Base-by-base conservation (phyloP, 2,329 filamentous ascomycete genomes). In the Emmonsia crescens region DNA sequence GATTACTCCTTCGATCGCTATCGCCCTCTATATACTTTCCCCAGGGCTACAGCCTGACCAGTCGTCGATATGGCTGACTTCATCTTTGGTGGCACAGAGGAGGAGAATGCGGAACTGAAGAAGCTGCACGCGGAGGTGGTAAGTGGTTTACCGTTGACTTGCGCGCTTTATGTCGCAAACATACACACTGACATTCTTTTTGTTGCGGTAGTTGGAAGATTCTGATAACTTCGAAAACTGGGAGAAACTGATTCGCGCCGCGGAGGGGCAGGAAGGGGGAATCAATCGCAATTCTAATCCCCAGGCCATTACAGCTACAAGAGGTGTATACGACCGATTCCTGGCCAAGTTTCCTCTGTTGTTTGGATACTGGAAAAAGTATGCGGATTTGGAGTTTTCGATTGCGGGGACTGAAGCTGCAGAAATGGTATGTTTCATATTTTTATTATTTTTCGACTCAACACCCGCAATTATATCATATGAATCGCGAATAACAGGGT, bases 291-390 rank as follows among this genome's bases (percentile, higher is more conserved):
- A 99, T 77, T 97, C 94, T 49, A 96, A 89, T 73, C 92, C 94
- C 0, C 89, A 95, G 71, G 90, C 94, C 33, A 91, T 99, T 68
- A 87, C 91, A 24, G 87, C 91, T 12, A 88, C 91, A 61, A 88
- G 94, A 75, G 86, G 89, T 74, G 85, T 89, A 65, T 97, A 96
- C 79, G 92, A 99, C 74, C 85, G 89, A 56, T 95, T 99, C 72
- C 87, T 99, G 27, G 85, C 89, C 64, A 96, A 96, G 72, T 99
- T 96, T 67, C 94, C 94, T 2, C 83, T 97, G 12, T 85, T 97
- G 46, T 99, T 97, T 71, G 94, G 93, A 59, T 99, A 97, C 79
- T 99, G 94, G 94, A 97, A 97, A 80, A 97, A 96, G 75, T 99
- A 97, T 82, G 94, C 94, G 71, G 93, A 97, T 71, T 82, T 96